phyloP scores from a whole-genome alignment of 1,139 yeast species.

The Nakaseomyces nivariensis region DNA sequence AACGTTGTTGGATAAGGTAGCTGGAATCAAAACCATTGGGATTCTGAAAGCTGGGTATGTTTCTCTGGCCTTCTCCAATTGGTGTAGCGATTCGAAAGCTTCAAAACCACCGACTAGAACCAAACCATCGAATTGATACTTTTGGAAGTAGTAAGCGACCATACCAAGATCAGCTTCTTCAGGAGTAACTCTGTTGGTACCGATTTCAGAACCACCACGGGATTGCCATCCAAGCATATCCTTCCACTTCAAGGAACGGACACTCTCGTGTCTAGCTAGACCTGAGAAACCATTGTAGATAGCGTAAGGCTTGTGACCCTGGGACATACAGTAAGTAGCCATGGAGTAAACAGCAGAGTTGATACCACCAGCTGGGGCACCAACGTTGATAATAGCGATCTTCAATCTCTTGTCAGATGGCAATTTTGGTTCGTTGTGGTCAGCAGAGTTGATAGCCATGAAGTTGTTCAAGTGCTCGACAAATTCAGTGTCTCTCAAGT shows the following conservation, averaged over 20 bases:
- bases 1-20: constrained; percentile 94
- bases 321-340: constrained; percentile 80
- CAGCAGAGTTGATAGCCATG: constrained; percentile 58
- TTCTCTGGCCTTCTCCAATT: constrained; percentile 60
- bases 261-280: constrained; percentile 67
- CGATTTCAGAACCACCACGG: constrained; percentile 89
- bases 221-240: constrained; percentile 87
- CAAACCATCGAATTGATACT: constrained; percentile 74
- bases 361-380: constrained; percentile 97
- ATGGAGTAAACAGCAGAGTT: constrained; percentile 89
- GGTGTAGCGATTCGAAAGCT: constrained; percentile 75
- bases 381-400: constrained; percentile 81
- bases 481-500: constrained; percentile 78
- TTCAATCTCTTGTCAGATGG: constrained; percentile 41
- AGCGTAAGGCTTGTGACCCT: constrained; percentile 82
- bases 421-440: constrained; percentile 44
- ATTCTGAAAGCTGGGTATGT: constrained; percentile 84
- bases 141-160: constrained; percentile 84
- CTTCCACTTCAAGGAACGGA: constrained; percentile 68
- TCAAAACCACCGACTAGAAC: constrained; percentile 93
- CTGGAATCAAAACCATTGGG: constrained; percentile 87
- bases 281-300: constrained; percentile 93
- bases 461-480: constrained; percentile 67
- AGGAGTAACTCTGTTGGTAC: constrained; percentile 86
- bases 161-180: constrained; percentile 68